A percentile compares a stretch with the other conserved stretches of the same genome.
phyloP scores from a whole-genome alignment of 2,329 filamentous ascomycete genomes.

The Talaromyces marneffei region DNA sequence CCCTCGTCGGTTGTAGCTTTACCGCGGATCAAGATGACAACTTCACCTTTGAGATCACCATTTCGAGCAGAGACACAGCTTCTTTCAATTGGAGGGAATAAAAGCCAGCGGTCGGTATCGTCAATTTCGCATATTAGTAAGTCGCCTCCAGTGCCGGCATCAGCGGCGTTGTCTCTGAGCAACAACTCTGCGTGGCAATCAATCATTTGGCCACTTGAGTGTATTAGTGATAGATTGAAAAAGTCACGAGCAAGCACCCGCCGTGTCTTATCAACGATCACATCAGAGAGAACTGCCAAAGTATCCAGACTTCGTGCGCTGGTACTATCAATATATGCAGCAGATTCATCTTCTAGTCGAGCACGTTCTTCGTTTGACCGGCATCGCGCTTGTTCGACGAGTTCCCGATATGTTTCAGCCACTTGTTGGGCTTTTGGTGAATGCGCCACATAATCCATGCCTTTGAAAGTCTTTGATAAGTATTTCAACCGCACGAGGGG shows the following conservation, averaged over 20 bases:
- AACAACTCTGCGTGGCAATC: constrained; percentile 85
- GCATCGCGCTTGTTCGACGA: constrained; percentile 71
- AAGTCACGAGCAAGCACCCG: constrained; percentile 86
- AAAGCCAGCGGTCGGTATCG: constrained; percentile 67
- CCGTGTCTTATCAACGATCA: constrained; percentile 67
- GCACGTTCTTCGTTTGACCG: constrained; percentile 67
- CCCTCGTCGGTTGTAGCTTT: constrained; percentile 49
- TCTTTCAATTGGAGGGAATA: constrained; percentile 82
- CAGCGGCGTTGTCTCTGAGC: constrained; percentile 70
- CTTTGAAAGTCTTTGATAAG: constrained; percentile 75
- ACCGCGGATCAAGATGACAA: constrained; percentile 84
- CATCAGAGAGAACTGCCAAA: constrained; percentile 62
- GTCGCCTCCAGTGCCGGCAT: constrained; percentile 65
- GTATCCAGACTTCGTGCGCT: constrained; percentile 73
- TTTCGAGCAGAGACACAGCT: constrained; percentile 70
- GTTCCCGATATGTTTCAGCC: constrained; percentile 58
- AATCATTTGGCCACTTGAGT: constrained; percentile 84
- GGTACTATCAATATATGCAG: constrained; percentile 73
- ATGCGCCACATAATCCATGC: constrained; percentile 39
- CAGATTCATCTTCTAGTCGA: constrained; percentile 77
- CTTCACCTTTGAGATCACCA: constrained; percentile 64
- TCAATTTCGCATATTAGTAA: constrained; percentile 91
- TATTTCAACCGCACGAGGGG: constrained; percentile 84
- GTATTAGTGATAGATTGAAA: constrained; percentile 76
- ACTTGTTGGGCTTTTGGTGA: constrained; percentile 53